Evolutionary conservation across 176 grass and related monocot genomes (phyloP), one percentile per base, ranked within the genome.

Genomic region (Oryza australiensis): DNA sequence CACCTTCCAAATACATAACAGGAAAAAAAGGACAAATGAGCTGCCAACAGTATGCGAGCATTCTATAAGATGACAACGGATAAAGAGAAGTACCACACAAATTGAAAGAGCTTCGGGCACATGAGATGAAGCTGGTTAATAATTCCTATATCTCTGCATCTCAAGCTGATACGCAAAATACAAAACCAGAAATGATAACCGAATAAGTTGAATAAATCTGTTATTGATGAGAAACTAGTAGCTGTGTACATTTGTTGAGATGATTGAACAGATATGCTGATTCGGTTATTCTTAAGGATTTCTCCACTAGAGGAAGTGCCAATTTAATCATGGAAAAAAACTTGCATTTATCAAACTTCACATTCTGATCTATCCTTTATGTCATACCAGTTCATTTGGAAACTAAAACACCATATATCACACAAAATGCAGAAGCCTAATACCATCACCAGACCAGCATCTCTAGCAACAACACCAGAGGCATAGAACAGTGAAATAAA

Each of bases 321-420:
- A 77, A 53, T 33, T 64, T 32, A 46, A 65, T 27, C 27, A 35
- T 40, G 18, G 12, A 60, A 81, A 63, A 63, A 57, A 37, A 75
- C 73, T 75, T 75, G 51, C 65, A 62, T 82, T 65, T 66, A 73
- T 73, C 46, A 57, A 60, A 86, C n/a, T 86, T 78, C 12, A 62
- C 62, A 30, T 62, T 82, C 26, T 81, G 34, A 62, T 81, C 49
- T 87, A 82, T 69, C 26, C 35, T 81, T 75, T 66, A 74, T 74
- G 37, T 63, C 71, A 82, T 70, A 70, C 62, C 64, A 76, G 71
- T 87, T 15, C 85, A 49, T 62, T 24, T 8, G 27, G 82, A 22
- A 82, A 82, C 73, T 86, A 86, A 51, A 66, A 78, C 59, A 78
- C 78, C 72, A 82, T 48, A 88, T 76, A 72, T 72, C 87, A 85